Evolutionary conservation across 805 yeast genomes (phyloP), one percentile per base, ranked within the genome.

Genomic region (Wickerhamiella kazuoi): DNA sequence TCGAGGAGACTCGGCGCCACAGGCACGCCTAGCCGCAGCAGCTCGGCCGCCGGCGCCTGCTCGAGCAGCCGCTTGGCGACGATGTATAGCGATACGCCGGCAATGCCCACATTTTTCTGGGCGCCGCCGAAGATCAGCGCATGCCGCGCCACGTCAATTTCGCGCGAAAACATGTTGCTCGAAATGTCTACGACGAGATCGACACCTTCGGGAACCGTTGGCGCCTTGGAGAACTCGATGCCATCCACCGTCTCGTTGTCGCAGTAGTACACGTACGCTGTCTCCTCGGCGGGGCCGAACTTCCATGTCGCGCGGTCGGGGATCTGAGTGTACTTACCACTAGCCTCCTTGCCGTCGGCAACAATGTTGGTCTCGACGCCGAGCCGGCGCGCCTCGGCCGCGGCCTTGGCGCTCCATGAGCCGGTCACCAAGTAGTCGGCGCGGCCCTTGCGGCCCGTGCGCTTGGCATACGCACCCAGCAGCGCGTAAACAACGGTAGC

Each of bases 171-270:
- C 54, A 90, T 78, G 59, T 87, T 83, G 35, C 96, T 86, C 2
- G 96, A 86, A 77, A 87, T 75, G 57, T 90, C 99, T 21, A 94
- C 87, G 14, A 84, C 95, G 43, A 87, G 61, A 57, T 81, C 93
- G 34, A 79, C 76, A 19, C 72, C 74, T 34, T 62, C 76, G 60
- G 72, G 79, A 44, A 67, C 73, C 46, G 61, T 69, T 52, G 62
- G 69, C 23, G 63, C 59, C 40, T 60, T 64, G 29, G 73, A 71
- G 64, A 80, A 83, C 60, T 90, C 98, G 41, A 78, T 81, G 45
- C 99, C 99, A 56, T 82, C 73, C 29, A 90, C 97, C 11, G 99
- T 90, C 64, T 90, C 99, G 60, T 90, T 90, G 61, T 90, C 98
- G 63, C 97, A 86, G 53, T 77, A 71, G 60, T 83, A 90, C 41